Percentiles rank a stretch among this genome's conserved stretches.
Conservation (phyloP, 2,329 filamentous ascomycete genomes). For the Ophiostoma quercus region DNA sequence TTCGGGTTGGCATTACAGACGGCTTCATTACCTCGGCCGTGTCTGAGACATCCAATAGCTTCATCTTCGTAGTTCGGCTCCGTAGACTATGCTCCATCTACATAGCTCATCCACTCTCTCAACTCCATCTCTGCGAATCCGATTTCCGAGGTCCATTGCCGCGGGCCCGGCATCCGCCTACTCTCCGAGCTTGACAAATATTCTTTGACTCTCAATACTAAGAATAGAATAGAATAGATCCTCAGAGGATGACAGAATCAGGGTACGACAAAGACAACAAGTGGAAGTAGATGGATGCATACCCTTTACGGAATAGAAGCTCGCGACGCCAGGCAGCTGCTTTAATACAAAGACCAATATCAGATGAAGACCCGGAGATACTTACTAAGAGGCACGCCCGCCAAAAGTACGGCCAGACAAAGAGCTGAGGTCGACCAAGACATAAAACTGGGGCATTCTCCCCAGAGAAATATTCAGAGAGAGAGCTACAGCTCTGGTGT, state of each 20-base stretch:
- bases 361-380: neutral
- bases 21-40: neutral
- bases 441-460: neutral
- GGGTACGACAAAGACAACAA: neutral
- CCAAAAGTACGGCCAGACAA: constrained; percentile 4
- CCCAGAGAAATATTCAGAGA: too few relatives aligned
- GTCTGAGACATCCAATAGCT: neutral
- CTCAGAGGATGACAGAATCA: neutral
- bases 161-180: neutral
- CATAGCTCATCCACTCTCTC: neutral
- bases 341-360: neutral
- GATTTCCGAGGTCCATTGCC: neutral
- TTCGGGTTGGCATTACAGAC: too few relatives aligned
- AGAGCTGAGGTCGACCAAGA: neutral
- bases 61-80: neutral
- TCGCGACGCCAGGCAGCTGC: neutral
- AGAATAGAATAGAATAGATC: neutral
- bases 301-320: neutral
- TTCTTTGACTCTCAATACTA: neutral
- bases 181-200: neutral
- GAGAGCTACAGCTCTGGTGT: neutral
- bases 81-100: neutral
- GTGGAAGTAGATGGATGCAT: neutral
- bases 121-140: neutral
- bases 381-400: neutral